Percentiles rank a stretch among this genome's conserved stretches.
These are phyloP conservation scores for Anaeromyces robustus DNA, from an alignment of 192 early-diverging fungal genomes.

Conservation along the genomic window DNA sequence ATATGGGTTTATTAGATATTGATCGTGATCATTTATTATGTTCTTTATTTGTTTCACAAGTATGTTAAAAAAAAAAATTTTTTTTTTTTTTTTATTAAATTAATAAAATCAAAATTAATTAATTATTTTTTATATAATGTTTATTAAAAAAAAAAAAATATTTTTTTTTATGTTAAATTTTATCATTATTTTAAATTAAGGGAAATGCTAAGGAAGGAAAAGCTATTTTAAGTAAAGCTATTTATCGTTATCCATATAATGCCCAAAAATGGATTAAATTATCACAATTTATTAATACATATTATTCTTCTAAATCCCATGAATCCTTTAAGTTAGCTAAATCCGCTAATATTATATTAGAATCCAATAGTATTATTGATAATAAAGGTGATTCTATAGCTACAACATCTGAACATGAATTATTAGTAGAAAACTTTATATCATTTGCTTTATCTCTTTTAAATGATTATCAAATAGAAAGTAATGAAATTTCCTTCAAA, in stretches of 20 bases:
- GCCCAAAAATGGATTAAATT: neutral
- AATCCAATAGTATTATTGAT: neutral
- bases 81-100: neutral
- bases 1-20: neutral
- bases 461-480: neutral
- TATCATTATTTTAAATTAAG: neutral
- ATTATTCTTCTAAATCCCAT: neutral
- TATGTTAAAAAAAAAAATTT: neutral
- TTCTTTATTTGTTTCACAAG: neutral
- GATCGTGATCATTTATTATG: neutral
- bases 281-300: neutral
- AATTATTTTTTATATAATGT: neutral
- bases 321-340: neutral
- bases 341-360: neutral
- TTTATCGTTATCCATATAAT: neutral
- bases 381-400: neutral
- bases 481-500: neutral
- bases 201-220: neutral
- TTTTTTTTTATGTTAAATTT: neutral
- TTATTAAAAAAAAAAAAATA: too few species aligned
- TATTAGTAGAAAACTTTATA: neutral
- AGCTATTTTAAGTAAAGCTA: neutral
- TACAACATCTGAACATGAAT: neutral
- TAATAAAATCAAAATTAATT: neutral
- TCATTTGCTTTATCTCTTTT: neutral